These are phyloP conservation scores for Solanum bulbocastanum DNA, from an alignment of 257 asterid genomes.

Conservation along the genomic window DNA sequence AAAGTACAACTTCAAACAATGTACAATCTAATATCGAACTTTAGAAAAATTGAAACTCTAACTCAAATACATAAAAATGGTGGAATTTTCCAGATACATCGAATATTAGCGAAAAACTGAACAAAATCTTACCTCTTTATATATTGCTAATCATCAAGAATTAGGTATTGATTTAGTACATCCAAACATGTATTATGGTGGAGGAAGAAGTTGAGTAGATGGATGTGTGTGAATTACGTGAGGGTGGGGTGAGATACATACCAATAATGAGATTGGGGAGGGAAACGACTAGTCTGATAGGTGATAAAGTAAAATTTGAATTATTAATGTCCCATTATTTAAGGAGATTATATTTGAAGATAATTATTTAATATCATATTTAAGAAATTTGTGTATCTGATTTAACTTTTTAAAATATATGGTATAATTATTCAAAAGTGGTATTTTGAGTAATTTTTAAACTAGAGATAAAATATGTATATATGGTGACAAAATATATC, in stretches of 20 bases:
- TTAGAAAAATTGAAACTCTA: neutral
- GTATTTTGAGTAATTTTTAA: neutral
- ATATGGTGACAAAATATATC: neutral
- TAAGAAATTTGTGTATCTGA: neutral
- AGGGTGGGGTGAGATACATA: neutral
- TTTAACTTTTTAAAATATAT: no score
- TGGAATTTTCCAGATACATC: no score
- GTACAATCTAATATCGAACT: no score
- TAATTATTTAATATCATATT: no score
- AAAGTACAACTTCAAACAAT: neutral
- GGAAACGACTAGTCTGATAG: neutral
- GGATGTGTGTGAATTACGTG: neutral
- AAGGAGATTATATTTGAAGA: neutral
- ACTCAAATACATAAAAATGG: neutral
- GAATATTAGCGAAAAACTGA: neutral
- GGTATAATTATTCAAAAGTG: neutral
- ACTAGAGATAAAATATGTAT: neutral
- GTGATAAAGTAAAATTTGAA: neutral
- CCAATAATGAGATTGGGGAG: neutral
- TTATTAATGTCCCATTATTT: neutral
- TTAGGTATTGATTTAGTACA: neutral
- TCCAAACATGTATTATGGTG: neutral
- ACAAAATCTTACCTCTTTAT: neutral
- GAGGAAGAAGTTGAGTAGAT: neutral
- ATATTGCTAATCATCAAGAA: neutral